These are phyloP conservation scores for Trichosporon coremiiforme DNA, from an alignment of 1,284 basidiomycete genomes.

Conservation along the genomic window DNA sequence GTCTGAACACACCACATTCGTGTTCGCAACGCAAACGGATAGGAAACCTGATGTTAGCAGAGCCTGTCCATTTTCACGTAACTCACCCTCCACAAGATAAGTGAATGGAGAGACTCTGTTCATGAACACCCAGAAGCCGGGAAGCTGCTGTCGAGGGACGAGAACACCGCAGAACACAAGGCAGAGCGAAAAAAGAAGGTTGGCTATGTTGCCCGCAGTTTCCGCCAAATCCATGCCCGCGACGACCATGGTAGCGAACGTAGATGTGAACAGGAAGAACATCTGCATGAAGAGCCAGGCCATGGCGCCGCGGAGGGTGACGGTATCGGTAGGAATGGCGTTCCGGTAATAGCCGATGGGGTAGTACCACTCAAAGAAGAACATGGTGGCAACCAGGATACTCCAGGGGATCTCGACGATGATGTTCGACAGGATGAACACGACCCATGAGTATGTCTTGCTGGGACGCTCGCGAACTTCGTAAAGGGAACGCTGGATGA, in stretches of 20 bases:
- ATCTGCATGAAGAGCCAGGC: constrained; percentile 52
- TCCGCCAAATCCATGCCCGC: constrained; percentile 54
- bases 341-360: constrained; percentile 56
- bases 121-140: constrained; percentile 80
- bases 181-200: constrained; percentile 56
- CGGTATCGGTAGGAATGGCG: constrained; percentile 47
- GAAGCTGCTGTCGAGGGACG: constrained; percentile 57
- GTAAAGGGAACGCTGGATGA: constrained; percentile 63
- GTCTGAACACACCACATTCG: constrained; percentile 54
- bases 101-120: constrained; percentile 76
- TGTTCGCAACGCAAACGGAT: constrained; percentile 62
- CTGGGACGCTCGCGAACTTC: constrained; percentile 73
- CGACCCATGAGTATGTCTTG: constrained; percentile 80
- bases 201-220: constrained; percentile 57
- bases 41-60: constrained; percentile 38
- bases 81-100: constrained; percentile 56
- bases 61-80: too few species aligned
- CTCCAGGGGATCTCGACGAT: constrained; percentile 56
- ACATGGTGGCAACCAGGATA: constrained; percentile 59
- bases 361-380: constrained; percentile 59
- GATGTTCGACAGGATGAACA: constrained; percentile 60
- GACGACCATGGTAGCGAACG: constrained; percentile 54
- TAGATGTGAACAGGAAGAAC: constrained; percentile 57
- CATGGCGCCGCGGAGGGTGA: constrained; percentile 48
- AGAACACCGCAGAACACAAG: constrained; percentile 69